Conservation (phyloP, 169 alveolate genomes). For the Eimeria nieschulzi region DNA sequence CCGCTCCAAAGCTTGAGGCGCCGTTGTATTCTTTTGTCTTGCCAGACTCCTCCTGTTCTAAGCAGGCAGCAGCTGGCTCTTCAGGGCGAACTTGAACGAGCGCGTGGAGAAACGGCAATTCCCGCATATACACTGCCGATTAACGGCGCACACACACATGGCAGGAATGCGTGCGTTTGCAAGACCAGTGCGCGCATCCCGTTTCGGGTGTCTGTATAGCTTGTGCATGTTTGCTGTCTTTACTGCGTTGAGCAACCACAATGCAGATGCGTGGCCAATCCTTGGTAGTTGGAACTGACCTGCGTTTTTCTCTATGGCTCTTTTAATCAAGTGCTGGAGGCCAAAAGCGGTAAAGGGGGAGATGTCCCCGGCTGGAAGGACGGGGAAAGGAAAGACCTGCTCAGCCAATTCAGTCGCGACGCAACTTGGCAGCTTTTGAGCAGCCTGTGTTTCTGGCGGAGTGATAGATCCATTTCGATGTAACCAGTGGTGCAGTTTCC, state of each 20-base stretch:
- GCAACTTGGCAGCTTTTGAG: no score
- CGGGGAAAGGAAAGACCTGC: background rate
- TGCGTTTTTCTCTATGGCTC: background rate
- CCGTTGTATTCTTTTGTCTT: background rate
- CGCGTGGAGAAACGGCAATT: constrained; percentile 1
- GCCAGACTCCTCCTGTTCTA: background rate
- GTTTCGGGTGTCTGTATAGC: no score
- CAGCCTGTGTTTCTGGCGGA: no score
- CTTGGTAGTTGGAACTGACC: background rate
- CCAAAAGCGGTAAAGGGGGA: background rate
- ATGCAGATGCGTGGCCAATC: no score
- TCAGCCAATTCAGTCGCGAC: no score
- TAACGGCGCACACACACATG: no score
- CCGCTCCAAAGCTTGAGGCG: background rate
- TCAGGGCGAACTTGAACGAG: constrained; percentile 17
- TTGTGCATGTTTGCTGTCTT: no score
- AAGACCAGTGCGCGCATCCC: no score
- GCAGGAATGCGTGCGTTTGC: no score
- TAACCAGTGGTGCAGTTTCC: no score
- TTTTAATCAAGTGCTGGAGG: background rate
- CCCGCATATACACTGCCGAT: background rate
- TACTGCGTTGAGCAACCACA: no score
- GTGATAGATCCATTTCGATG: no score
- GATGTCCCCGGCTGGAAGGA: background rate
- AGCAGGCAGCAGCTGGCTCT: background rate